phyloP scores from a whole-genome alignment of 129 eudicot species.

The Flaveria trinervia region DNA sequence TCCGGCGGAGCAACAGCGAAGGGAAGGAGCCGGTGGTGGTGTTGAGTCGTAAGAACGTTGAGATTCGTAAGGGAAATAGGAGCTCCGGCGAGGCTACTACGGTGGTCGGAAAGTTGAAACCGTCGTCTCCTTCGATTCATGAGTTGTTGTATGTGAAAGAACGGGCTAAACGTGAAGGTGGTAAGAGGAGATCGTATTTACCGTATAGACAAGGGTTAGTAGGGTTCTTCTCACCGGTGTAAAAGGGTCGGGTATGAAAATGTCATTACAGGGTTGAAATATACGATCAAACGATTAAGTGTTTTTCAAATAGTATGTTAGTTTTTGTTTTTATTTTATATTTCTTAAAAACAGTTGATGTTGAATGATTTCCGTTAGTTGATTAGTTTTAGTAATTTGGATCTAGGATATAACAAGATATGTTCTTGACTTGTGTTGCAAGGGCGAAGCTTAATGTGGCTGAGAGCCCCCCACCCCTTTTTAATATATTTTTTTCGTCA shows the following conservation, averaged over 20 bases:
- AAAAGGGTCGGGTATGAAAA: constrained; percentile 35
- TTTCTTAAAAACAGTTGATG: no score
- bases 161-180: constrained; percentile 48
- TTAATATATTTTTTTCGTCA: no score
- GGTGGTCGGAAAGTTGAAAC: constrained; percentile 18
- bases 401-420: no score
- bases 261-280: background rate
- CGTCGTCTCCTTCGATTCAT: constrained; percentile 52
- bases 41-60: constrained; percentile 38
- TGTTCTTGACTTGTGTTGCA: no score
- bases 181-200: constrained; percentile 60
- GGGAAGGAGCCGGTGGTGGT: constrained; percentile 61
- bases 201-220: constrained; percentile 68
- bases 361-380: no score
- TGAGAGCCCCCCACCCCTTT: no score
- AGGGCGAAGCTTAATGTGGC: no score
- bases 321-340: no score
- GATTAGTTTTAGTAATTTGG: no score
- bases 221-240: constrained; percentile 62
- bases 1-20: constrained; percentile 71
- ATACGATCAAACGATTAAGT: no score
- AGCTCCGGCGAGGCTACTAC: constrained; percentile 16
- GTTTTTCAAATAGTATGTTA: no score
- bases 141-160: constrained; percentile 45
- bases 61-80: background rate